A percentile compares a stretch with the other conserved stretches of the same genome.
These are phyloP conservation scores for Calycina marina DNA, from an alignment of 2,329 filamentous ascomycete genomes.

Conservation along the genomic window DNA sequence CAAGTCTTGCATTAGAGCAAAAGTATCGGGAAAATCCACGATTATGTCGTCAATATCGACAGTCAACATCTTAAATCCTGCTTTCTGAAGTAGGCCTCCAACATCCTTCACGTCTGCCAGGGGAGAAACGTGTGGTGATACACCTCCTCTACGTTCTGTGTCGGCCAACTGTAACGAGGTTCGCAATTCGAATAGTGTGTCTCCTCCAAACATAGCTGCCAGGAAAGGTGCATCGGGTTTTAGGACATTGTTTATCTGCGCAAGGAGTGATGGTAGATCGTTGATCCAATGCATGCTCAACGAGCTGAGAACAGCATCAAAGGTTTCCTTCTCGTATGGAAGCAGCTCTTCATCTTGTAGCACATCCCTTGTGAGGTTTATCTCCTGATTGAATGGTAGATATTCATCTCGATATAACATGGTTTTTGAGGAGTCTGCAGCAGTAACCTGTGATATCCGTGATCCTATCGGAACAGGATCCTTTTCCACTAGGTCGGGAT, in stretches of 20 bases:
- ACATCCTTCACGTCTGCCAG: slow-evolving; percentile 85
- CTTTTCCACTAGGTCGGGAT: slow-evolving; percentile 35
- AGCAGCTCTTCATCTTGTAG: slow-evolving; percentile 61
- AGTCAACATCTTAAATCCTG: slow-evolving; percentile 90
- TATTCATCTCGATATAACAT: slow-evolving; percentile 70
- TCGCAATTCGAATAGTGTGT: slow-evolving; percentile 84
- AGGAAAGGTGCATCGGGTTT: slow-evolving; percentile 89
- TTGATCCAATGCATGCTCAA: slow-evolving; percentile 96
- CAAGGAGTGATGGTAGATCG: slow-evolving; percentile 72
- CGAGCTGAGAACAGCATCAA: slow-evolving; percentile 82
- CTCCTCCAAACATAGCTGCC: slow-evolving; percentile 90
- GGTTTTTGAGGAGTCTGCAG: slow-evolving; percentile 64
- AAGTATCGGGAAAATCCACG: slow-evolving; percentile 81
- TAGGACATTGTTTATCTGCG: slow-evolving; percentile 72
- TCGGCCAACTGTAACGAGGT: slow-evolving; percentile 89
- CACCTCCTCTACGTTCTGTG: slow-evolving; percentile 77
- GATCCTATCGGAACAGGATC: slow-evolving; percentile 50
- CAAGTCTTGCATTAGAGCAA: slow-evolving; percentile 83
- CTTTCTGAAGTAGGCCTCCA: slow-evolving; percentile 70
- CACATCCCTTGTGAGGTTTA: slow-evolving; percentile 61
- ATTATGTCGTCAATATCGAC: slow-evolving; percentile 96
- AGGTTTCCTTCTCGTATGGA: slow-evolving; percentile 61
- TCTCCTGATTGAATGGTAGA: slow-evolving; percentile 57
- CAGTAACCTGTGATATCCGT: slow-evolving; percentile 60
- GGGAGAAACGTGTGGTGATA: slow-evolving; percentile 81